Conservation (phyloP, 176 grass and related monocot genomes). For the Rhynchospora tenuis region DNA sequence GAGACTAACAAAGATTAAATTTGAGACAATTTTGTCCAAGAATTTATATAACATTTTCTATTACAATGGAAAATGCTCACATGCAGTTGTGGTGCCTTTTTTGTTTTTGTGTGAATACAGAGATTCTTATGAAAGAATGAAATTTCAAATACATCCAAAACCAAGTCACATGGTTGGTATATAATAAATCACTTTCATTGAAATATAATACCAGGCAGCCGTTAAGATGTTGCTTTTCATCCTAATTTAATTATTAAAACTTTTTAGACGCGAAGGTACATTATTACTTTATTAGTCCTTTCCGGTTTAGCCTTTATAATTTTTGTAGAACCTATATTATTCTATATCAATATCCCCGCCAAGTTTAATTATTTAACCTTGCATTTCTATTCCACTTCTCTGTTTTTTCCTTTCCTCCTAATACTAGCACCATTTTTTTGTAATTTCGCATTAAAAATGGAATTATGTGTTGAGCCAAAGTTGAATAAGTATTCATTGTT, state of each 20-base stretch:
- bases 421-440: too few relatives aligned
- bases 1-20: neutral
- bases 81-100: neutral
- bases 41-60: neutral
- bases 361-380: neutral
- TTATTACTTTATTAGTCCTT: constrained; percentile 7
- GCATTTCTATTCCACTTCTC: neutral
- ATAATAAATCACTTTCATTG: constrained; percentile 20
- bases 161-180: constrained; percentile 20
- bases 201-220: constrained; percentile 19
- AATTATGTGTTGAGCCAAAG: too few relatives aligned
- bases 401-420: neutral
- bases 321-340: neutral
- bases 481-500: too few relatives aligned
- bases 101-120: neutral
- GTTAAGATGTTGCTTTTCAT: constrained; percentile 29
- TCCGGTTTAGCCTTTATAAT: neutral
- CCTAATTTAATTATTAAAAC: constrained; percentile 11
- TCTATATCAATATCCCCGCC: neutral
- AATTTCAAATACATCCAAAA: constrained; percentile 20
- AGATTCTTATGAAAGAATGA: neutral
- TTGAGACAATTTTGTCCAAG: neutral
- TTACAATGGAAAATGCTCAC: neutral
- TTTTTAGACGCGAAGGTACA: neutral
- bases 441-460: too few relatives aligned